Conservation (phyloP, 352 stramenopile genomes). For the Globisporangium barbulae region DNA sequence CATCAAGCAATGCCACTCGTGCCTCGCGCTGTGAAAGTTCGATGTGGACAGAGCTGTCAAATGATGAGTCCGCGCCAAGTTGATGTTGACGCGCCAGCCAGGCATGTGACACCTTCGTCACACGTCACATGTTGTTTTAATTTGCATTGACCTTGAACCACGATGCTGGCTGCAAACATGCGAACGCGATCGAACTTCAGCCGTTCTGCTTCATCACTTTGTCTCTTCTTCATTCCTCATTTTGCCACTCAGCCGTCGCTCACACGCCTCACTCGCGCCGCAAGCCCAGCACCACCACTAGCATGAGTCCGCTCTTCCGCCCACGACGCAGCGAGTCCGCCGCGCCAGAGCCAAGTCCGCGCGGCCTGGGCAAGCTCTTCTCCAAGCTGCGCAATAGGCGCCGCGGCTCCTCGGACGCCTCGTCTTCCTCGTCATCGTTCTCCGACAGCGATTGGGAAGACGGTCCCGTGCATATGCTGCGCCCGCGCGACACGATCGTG, state of each 20-base stretch:
- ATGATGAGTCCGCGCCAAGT: background rate
- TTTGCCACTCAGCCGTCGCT: background rate
- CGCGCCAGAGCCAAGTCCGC: slow-evolving; percentile 16
- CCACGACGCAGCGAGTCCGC: slow-evolving; percentile 5
- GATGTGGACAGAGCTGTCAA: too few species aligned
- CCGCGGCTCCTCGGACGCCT: background rate
- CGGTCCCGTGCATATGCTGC: slow-evolving; percentile 29
- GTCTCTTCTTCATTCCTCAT: slow-evolving; percentile 2
- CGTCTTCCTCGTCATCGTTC: background rate
- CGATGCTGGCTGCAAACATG: background rate
- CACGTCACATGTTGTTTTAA: background rate
- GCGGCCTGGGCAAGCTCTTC: slow-evolving; percentile 24
- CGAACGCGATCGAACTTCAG: background rate
- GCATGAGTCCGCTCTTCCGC: slow-evolving; percentile 37
- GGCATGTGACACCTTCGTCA: background rate
- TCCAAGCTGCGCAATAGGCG: slow-evolving; percentile 10
- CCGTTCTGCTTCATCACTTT: background rate
- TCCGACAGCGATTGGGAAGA: slow-evolving; percentile 9
- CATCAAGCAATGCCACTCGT: too few species aligned
- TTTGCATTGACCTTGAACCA: background rate
- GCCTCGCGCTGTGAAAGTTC: too few species aligned
- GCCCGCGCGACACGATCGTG: slow-evolving; percentile 37
- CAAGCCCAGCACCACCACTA: background rate
- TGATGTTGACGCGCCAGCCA: background rate
- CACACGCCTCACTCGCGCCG: background rate